phyloP scores from a whole-genome alignment of 2,329 filamentous ascomycete species.

The Cladobotryum mycophilum region DNA sequence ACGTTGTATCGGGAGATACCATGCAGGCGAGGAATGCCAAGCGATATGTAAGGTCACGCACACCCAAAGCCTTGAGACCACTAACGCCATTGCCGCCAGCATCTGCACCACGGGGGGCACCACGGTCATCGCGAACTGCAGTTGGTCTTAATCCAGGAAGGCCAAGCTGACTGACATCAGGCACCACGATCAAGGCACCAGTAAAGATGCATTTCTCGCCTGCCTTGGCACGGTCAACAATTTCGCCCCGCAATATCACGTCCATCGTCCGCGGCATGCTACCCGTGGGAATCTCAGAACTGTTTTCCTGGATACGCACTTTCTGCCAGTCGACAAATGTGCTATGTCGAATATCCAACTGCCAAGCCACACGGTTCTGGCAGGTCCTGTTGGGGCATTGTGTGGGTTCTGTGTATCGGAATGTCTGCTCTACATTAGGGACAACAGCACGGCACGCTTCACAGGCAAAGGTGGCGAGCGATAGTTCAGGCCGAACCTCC shows the following conservation, averaged over 20 bases:
- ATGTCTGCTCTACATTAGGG: constrained; percentile 92
- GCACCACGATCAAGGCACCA: constrained; percentile 90
- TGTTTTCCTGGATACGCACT: constrained; percentile 96
- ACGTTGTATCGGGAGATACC: constrained; percentile 82
- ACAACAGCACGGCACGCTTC: constrained; percentile 79
- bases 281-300: constrained; percentile 93
- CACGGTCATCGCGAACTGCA: constrained; percentile 75
- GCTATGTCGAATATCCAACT: constrained; percentile 91
- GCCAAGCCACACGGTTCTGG: constrained; percentile 87
- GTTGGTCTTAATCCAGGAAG: constrained; percentile 80
- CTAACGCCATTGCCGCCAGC: constrained; percentile 78
- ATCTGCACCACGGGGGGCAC: constrained; percentile 66
- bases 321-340: constrained; percentile 99
- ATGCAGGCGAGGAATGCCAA: constrained; percentile 97
- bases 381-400: constrained; percentile 88
- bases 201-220: constrained; percentile 99
- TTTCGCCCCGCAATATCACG: constrained; percentile 90
- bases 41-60: constrained; percentile 89
- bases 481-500: constrained; percentile 90
- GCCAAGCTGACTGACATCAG: constrained; percentile 90
- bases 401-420: constrained; percentile 93
- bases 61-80: constrained; percentile 86
- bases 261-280: constrained; percentile 99
- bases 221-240: constrained; percentile 94
- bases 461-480: constrained; percentile 86